Base-by-base conservation (phyloP, 768 basidiomycete species). In the Sistotremastrum suecicum region DNA sequence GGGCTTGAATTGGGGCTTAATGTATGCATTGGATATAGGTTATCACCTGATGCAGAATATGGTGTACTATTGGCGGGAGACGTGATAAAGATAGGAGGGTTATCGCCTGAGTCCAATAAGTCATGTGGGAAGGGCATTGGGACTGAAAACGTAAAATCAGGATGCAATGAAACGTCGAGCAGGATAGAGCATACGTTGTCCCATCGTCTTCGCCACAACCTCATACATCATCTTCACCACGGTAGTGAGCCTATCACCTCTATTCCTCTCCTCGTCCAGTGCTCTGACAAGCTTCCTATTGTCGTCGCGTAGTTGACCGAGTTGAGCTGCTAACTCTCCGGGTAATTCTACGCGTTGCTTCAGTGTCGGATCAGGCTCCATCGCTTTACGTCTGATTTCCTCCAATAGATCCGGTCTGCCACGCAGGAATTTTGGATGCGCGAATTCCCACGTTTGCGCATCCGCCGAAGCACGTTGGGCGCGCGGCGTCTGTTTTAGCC, bases 391-490 rank as follows among this genome's bases (percentile, higher is more conserved):
- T 61, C 84, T 87, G 57, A 90, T 90, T 54, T 82, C 82, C 55
- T 88, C 84, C 7, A 89, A 68, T 38, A 89, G 67, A 58, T 89
- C 86, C 29, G 80, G 78, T 7, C 83, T 75, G 0, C 76, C 86
- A 38, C 83, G 80, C 20, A 86, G 67, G 61, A 90, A 89, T 55
- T 87, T 85, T 61, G 78, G 78, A 59, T 91, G 87, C 3, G 81
- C 83, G 60, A 91, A 89, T 58, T 89, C 86, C 84, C 85, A 88
- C 3, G 78, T 82, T 62, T 89, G 84, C 34, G 81, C 77, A 56
- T 85, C 79, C 8, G 79, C 72, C 8, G 84, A 80, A 0, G 83
- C 83, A 51, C 84, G 76, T 57, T 87, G 82, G 4, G 85, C 81
- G 41, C 87, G 80, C 29, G 85, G 85, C 3, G 85, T 85, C 76